These are phyloP conservation scores for Claviceps arundinis DNA, from an alignment of 2,329 filamentous ascomycete genomes.

Conservation along the genomic window DNA sequence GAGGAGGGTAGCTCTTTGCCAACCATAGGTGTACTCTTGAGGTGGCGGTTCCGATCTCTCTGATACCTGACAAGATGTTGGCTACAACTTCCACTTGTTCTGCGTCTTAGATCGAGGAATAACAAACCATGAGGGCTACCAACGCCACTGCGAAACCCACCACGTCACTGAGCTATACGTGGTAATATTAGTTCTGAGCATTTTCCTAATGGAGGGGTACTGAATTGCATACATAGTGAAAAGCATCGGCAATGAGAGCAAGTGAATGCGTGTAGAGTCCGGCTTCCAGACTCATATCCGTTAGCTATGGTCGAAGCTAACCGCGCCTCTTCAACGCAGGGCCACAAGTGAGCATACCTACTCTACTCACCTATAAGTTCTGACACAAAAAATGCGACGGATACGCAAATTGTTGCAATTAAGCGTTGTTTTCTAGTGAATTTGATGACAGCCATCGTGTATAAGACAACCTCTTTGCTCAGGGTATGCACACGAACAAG, in stretches of 20 bases:
- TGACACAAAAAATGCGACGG: slow-evolving; percentile 35
- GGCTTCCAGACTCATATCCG: slow-evolving; percentile 23
- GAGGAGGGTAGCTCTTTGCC: slow-evolving; percentile 59
- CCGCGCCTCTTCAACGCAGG: background rate
- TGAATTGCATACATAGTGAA: slow-evolving; percentile 57
- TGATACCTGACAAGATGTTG: slow-evolving; percentile 27
- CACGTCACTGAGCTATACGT: slow-evolving; percentile 50
- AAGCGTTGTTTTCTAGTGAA: slow-evolving; percentile 30
- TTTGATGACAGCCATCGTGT: slow-evolving; percentile 10
- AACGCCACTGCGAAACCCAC: slow-evolving; percentile 56
- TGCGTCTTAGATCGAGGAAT: background rate
- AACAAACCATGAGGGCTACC: slow-evolving; percentile 44
- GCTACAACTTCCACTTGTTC: background rate
- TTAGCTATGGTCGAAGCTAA: background rate
- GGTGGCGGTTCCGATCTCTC: slow-evolving; percentile 40
- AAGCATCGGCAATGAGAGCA: slow-evolving; percentile 63
- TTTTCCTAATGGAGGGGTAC: too few species aligned
- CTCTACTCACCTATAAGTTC: slow-evolving; percentile 31
- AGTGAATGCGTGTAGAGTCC: slow-evolving; percentile 60
- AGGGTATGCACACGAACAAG: background rate
- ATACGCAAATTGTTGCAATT: slow-evolving; percentile 33
- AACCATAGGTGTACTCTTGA: slow-evolving; percentile 48
- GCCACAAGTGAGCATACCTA: background rate
- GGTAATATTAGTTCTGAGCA: too few species aligned
- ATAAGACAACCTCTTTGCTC: background rate